Evolutionary conservation across 768 basidiomycete genomes (phyloP).

Genomic region (Lactifluus pinguis): DNA sequence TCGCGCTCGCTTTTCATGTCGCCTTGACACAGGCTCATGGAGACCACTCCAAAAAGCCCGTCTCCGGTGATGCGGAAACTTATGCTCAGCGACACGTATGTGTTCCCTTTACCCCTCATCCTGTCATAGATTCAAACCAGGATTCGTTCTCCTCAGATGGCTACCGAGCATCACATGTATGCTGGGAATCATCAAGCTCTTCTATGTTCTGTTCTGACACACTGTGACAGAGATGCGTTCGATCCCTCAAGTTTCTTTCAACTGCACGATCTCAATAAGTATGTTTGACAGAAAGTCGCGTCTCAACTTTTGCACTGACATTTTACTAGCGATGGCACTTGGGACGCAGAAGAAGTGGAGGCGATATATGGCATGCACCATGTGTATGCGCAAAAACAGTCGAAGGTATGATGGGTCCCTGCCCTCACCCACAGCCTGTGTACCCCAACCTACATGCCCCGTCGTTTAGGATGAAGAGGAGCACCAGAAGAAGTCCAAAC

Average conservation of each 20-base stretch:
- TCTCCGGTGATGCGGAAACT: constrained; percentile 23
- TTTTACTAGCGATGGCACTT: constrained; percentile 56
- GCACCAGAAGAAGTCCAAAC: constrained; percentile 73
- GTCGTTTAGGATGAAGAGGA: constrained; percentile 55
- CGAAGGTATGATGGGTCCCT: constrained; percentile 38
- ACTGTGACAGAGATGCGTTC: constrained; percentile 59
- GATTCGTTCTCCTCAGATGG: constrained; percentile 50
- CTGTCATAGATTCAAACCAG: neutral
- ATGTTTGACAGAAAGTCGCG: constrained; percentile 19
- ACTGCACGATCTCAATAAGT: constrained; percentile 88
- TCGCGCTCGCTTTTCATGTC: constrained; percentile 1
- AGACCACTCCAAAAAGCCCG: constrained; percentile 21
- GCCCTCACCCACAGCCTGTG: neutral
- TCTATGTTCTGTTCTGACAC: constrained; percentile 4
- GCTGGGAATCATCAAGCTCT: neutral
- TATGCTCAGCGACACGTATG: constrained; percentile 91
- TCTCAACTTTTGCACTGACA: constrained; percentile 4
- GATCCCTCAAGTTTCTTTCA: constrained; percentile 88
- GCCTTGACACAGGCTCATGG: constrained; percentile 43
- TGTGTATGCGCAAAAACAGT: constrained; percentile 75
- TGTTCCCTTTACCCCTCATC: constrained; percentile 17
- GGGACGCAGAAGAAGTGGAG: constrained; percentile 85
- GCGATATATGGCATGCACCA: constrained; percentile 96
- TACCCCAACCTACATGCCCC: neutral
- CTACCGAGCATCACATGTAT: constrained; percentile 81